Conservation (phyloP, 768 basidiomycete species). For the Lanmaoa rubissima region DNA sequence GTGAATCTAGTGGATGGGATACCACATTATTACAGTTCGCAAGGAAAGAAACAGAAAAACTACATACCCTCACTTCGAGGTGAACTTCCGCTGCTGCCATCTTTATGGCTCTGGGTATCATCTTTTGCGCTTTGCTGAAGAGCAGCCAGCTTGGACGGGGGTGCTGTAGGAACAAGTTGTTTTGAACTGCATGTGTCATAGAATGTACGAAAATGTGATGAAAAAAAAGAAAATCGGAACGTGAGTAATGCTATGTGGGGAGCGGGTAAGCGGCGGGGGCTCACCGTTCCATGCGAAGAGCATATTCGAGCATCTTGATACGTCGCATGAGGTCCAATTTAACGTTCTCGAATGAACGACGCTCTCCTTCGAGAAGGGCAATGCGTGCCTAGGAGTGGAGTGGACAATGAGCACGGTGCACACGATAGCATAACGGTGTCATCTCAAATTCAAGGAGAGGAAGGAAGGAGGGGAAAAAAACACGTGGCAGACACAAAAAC, state of each 20-base stretch:
- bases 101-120: slow-evolving; percentile 70
- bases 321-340: slow-evolving; percentile 94
- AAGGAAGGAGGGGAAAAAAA: background rate
- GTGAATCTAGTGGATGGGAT: slow-evolving; percentile 55
- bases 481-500: background rate
- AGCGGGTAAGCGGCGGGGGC: slow-evolving; percentile 25
- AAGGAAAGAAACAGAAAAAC: background rate
- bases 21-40: background rate
- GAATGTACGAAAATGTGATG: slow-evolving; percentile 31
- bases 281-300: slow-evolving; percentile 92
- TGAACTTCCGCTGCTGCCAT: slow-evolving; percentile 78
- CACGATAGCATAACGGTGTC: background rate
- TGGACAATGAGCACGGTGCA: slow-evolving; percentile 15
- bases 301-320: slow-evolving; percentile 99
- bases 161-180: slow-evolving; percentile 59
- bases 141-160: slow-evolving; percentile 63
- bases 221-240: slow-evolving; percentile 22
- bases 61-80: slow-evolving; percentile 77
- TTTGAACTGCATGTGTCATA: slow-evolving; percentile 57
- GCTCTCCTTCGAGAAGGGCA: slow-evolving; percentile 94
- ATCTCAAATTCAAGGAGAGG: background rate
- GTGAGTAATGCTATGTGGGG: slow-evolving; percentile 4
- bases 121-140: slow-evolving; percentile 69
- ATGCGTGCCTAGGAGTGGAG: slow-evolving; percentile 74
- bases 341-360: slow-evolving; percentile 95